Evolutionary conservation across 176 grass and related monocot genomes (phyloP).

Genomic region (Urochloa ruziziensis): DNA sequence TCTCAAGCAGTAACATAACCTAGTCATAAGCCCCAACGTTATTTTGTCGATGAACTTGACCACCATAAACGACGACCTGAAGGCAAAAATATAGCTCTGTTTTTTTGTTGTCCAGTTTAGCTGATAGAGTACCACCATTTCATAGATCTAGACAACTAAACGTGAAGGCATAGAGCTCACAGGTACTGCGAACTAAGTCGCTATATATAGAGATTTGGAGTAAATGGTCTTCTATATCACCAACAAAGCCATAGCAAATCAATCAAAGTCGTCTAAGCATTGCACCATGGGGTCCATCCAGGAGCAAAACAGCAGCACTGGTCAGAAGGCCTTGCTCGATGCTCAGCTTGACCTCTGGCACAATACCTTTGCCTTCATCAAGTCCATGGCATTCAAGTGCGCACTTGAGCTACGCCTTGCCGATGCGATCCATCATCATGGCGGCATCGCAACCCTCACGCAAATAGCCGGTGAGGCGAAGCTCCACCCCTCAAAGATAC

Average conservation of each 20-base stretch:
- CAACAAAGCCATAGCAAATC: not conserved
- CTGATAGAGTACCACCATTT: too few relatives aligned
- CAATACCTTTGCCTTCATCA: not conserved
- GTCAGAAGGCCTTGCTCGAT: not conserved
- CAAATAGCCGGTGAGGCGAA: not conserved
- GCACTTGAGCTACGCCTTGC: not conserved
- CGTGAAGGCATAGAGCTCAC: too few relatives aligned
- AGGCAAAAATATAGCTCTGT: too few relatives aligned
- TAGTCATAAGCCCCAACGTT: too few relatives aligned
- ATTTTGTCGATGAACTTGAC: too few relatives aligned
- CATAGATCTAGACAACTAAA: too few relatives aligned
- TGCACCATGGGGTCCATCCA: not conserved
- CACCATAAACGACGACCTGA: too few relatives aligned
- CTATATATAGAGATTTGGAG: not conserved
- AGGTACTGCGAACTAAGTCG: too few relatives aligned
- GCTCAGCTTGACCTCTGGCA: slow-evolving; percentile 7
- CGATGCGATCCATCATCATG: not conserved
- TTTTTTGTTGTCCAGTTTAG: too few relatives aligned
- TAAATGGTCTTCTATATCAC: not conserved
- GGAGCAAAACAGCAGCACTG: not conserved
- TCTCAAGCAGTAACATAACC: too few relatives aligned
- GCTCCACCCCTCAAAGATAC: slow-evolving; percentile 16
- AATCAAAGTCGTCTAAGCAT: not conserved
- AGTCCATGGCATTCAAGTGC: not conserved
- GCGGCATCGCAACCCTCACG: not conserved